These are phyloP conservation scores for Aegilops umbellulata DNA, from an alignment of 176 grass and related monocot genomes.

Conservation along the genomic window DNA sequence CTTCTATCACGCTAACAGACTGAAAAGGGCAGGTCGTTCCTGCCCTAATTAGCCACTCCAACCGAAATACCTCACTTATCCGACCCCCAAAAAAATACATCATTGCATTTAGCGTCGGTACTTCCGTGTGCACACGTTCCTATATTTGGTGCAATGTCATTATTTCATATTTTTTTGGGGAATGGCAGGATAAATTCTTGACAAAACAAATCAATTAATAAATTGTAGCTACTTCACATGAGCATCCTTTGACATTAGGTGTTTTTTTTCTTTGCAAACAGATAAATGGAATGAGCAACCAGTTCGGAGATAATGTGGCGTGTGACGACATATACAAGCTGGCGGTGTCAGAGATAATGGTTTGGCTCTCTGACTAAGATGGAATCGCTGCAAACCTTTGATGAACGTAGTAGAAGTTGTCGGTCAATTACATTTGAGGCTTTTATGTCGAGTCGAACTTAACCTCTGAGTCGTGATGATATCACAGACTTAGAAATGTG, in stretches of 20 bases:
- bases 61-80: too few relatives aligned
- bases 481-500: neutral
- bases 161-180: neutral
- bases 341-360: slow-evolving; percentile 59
- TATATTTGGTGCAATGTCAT: neutral
- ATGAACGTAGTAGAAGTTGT: too few relatives aligned
- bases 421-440: neutral
- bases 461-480: neutral
- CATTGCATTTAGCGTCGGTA: neutral
- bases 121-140: neutral
- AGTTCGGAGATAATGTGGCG: neutral
- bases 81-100: too few relatives aligned
- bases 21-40: too few relatives aligned
- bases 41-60: too few relatives aligned
- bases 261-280: slow-evolving; percentile 16
- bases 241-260: neutral
- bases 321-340: slow-evolving; percentile 51
- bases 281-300: slow-evolving; percentile 20
- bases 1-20: too few relatives aligned
- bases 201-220: neutral
- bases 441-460: neutral
- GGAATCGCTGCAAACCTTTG: neutral
- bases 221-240: neutral
- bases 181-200: neutral
- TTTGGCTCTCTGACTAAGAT: slow-evolving; percentile 45